Evolutionary conservation across 768 basidiomycete genomes (phyloP).

Genomic region (Mycena indigotica): DNA sequence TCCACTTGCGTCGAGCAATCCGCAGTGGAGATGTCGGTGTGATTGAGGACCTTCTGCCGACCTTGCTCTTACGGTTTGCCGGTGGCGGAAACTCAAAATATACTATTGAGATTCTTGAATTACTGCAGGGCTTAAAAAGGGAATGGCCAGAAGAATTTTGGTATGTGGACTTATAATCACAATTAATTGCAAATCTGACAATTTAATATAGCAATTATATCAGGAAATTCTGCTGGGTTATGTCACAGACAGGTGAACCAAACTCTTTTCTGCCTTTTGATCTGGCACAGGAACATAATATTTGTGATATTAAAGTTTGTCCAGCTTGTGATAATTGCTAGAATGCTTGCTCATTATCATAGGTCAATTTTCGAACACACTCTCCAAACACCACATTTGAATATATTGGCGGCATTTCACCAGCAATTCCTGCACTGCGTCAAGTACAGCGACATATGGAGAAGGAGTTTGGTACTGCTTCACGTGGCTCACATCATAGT

Average conservation of each 20-base stretch:
- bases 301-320: constrained; percentile 19
- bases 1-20: constrained; percentile 28
- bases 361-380: constrained; percentile 9
- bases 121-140: constrained; percentile 28
- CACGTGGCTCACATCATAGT: constrained; percentile 14
- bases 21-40: constrained; percentile 25
- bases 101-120: constrained; percentile 28
- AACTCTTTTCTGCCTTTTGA: constrained; percentile 14
- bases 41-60: constrained; percentile 28
- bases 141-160: constrained; percentile 30
- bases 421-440: constrained; percentile 21
- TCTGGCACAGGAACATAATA: constrained; percentile 21
- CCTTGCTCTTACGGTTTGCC: constrained; percentile 27
- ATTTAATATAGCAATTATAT: constrained; percentile 12
- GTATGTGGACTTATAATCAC: constrained; percentile 2
- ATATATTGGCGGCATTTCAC: constrained; percentile 16
- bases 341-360: background rate
- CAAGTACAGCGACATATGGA: constrained; percentile 24
- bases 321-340: background rate
- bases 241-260: constrained; percentile 3
- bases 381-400: constrained; percentile 26
- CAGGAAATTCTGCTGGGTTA: constrained; percentile 18
- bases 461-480: constrained; percentile 11
- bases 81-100: constrained; percentile 32
- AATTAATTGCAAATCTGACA: too few species aligned